Evolutionary conservation across 768 basidiomycete species (phyloP), one percentile per base, ranked within the genome.

Genomic region (Xerocomellus chrysenteron): DNA sequence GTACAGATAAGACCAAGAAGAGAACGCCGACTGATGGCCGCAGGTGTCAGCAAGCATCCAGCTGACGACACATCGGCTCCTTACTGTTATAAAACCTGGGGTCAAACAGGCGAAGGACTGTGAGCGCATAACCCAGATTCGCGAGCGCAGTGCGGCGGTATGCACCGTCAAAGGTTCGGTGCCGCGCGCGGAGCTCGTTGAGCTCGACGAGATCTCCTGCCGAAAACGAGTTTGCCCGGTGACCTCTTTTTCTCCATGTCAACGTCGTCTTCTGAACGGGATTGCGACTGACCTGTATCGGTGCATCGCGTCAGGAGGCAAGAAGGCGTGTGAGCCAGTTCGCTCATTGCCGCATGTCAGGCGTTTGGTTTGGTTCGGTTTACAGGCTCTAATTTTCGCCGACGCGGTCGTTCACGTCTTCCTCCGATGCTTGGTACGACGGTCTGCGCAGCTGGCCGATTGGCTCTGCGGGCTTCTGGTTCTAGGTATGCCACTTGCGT

Each of bases 161-260:
- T 14, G 91, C 89, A 16, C 90, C 91, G 50, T 92, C 82, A 65
- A 92, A 92, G 0, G 92, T 94, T 41, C 92, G 79, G 61, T 90
- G 85, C 30, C 90, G 79, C 1, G 92, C 92, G 14, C 92, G 80
- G 17, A 94, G 71, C 67, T 94, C 91, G 24, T 83, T 83, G 50
- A 87, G 80, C 65, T 87, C 84, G 50, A 76, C 78, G 33, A 84
- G 56, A 60, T 87, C 85, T 17, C 74, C 62, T 1, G 84, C 73
- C 9, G 75, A 64, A 60, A 84, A 86, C 1, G 84, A 86, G 46
- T 78, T 56, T 13, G 75, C 71, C 33, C 77, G 73, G 52, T 81
- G 81, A 0, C 80, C 78, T 55, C 79, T 81, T 52, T 8, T 13
- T 36, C 16, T 50, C 26, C 5, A 39, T 5, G 19, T 55, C 14